Evolutionary conservation across 148 eudicot genomes (phyloP).

Genomic region (Cornus suecica): DNA sequence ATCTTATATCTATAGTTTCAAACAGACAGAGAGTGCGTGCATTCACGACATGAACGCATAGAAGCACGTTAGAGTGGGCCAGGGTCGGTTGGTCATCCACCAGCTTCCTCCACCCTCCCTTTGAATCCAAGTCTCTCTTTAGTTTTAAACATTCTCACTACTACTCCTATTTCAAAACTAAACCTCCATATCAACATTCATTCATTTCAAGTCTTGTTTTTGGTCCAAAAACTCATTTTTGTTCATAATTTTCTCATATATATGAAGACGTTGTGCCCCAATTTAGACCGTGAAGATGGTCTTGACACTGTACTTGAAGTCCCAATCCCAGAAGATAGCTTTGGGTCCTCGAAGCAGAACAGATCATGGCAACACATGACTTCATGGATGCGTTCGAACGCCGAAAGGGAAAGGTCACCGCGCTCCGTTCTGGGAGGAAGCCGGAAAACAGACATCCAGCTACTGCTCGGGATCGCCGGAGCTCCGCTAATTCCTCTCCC

Average conservation of each 20-base stretch:
- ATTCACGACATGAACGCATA: slow-evolving; percentile 39
- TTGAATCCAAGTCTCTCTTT: slow-evolving; percentile 15
- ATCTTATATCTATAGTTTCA: too few species aligned
- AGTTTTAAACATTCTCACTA: neutral
- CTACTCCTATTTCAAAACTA: neutral
- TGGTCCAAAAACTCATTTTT: too few species aligned
- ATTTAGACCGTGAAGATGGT: slow-evolving; percentile 70
- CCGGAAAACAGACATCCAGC: slow-evolving; percentile 58
- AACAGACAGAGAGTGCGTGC: slow-evolving; percentile 32
- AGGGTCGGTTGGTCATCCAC: slow-evolving; percentile 38
- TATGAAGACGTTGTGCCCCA: slow-evolving; percentile 89
- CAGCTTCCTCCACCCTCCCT: slow-evolving; percentile 17
- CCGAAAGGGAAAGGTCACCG: slow-evolving; percentile 6
- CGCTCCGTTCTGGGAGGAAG: slow-evolving; percentile 35
- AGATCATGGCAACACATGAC: slow-evolving; percentile 66
- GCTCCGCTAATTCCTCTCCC: slow-evolving; percentile 90
- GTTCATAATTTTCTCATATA: too few species aligned
- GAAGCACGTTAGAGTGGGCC: slow-evolving; percentile 36
- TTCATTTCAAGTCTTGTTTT: neutral
- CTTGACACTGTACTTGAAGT: slow-evolving; percentile 93
- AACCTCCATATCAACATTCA: neutral
- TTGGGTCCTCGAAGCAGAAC: slow-evolving; percentile 38
- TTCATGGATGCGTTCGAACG: slow-evolving; percentile 59
- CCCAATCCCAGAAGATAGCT: slow-evolving; percentile 88
- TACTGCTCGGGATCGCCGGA: slow-evolving; percentile 80